Evolutionary conservation across 495 filamentous ascomycete genomes (phyloP), one percentile per base, ranked within the genome.

Genomic region (Cenococcum geophilum): DNA sequence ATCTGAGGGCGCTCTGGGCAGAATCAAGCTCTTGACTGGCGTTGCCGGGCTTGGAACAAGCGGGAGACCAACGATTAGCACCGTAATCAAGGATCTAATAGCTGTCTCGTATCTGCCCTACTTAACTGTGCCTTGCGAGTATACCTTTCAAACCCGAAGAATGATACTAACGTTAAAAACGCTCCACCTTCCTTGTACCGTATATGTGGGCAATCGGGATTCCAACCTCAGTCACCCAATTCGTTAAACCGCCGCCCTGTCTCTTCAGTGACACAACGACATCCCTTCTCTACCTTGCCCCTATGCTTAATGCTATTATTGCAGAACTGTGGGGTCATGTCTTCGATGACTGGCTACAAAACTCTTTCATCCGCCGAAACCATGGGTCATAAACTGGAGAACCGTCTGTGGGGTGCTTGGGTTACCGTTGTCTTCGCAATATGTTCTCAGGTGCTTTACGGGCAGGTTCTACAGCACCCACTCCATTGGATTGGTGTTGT

Each of bases 251-350:
- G 58, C 51, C 74, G 59, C 52, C 71, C 61, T 76, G 70, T 56
- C 59, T 55, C 23, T 73, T 76, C 63, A 63, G 55, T 53, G 48
- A 65, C 36, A 68, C 67, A 0, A 65, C 66, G 4, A 62, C 68
- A 21, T 68, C 69, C 0, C 63, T 75, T 34, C 62, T 74, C 25
- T 76, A 65, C 66, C 67, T 73, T 37, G 70, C 74, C n/a, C 74
- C 74, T n/a, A 71, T 73, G 59, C 62, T 76, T 16, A 74, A 69
- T 32, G 68, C 61, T 34, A 35, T 74, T 21, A 35, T 70, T 20
- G 72, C 70, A 16, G 74, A 76, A 61, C 9, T 69, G 25, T 76
- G 66, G 64, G 74, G 74, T 50, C 74, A 75, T 55, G 74, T 64
- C 60, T 74, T 75, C 71, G 74, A 76, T 49, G 74, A 76, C 57